A percentile compares a stretch with the other conserved stretches of the same genome.
These are phyloP conservation scores for Citrus hindsii DNA, from an alignment of 345 rosid genomes.

Conservation along the genomic window DNA sequence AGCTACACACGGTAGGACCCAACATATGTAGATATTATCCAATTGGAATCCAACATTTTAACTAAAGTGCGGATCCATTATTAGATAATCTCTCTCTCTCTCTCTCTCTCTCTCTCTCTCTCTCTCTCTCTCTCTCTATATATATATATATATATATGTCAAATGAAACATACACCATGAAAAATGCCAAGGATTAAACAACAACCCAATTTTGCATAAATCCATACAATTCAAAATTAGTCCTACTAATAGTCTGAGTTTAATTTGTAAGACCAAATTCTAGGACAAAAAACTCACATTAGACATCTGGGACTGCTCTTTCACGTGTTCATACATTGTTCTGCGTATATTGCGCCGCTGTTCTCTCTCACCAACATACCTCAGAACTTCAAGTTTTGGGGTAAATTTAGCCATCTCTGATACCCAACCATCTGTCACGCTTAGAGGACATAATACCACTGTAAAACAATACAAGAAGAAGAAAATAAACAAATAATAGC, in stretches of 20 bases:
- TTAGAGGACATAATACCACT: constrained; percentile 86
- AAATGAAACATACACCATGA: background rate
- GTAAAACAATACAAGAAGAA: constrained; percentile 17
- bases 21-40: no score
- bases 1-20: no score
- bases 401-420: constrained; percentile 68
- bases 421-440: constrained; percentile 87
- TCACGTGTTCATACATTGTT: constrained; percentile 42
- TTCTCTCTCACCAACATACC: constrained; percentile 79
- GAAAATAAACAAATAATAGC: background rate
- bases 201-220: background rate
- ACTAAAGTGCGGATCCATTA: no score
- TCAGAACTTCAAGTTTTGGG: constrained; percentile 57
- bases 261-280: background rate
- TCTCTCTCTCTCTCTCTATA: no score
- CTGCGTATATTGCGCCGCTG: constrained; percentile 49
- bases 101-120: no score
- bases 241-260: background rate
- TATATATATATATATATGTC: no score
- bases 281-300: constrained; percentile 42
- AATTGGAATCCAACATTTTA: no score
- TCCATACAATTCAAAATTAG: background rate
- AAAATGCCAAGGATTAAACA: background rate
- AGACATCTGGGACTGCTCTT: constrained; percentile 23
- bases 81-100: no score